phyloP scores from a whole-genome alignment of 108 stramenopile genomes.

The Craspedostauros australis region DNA sequence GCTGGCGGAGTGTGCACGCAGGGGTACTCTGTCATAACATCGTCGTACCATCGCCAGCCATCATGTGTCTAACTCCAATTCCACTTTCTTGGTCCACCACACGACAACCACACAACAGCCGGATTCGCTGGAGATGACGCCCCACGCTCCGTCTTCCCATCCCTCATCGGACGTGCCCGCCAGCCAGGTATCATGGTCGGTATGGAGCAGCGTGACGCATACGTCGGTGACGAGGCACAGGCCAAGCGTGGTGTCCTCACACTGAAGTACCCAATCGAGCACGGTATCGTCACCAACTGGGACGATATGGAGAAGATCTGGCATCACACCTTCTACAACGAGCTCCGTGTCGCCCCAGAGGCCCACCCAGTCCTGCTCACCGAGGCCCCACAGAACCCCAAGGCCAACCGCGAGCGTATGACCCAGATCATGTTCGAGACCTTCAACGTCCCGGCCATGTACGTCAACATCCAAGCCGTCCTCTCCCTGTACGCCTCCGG shows the following conservation, averaged over 20 bases:
- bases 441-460: conserved; percentile 99
- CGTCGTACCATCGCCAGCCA: not conserved
- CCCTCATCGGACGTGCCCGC: conserved; percentile 94
- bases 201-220: conserved; percentile 99
- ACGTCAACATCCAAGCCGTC: conserved; percentile 99
- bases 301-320: conserved; percentile 99
- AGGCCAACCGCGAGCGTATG: conserved; percentile 99
- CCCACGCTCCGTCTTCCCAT: conserved; percentile 95
- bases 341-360: conserved; percentile 92
- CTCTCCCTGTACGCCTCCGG: conserved; percentile 92
- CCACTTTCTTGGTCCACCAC: not conserved
- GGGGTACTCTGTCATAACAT: not conserved
- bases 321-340: conserved; percentile 99
- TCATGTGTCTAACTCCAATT: conserved; percentile 1
- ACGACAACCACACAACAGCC: no score
- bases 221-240: conserved; percentile 98
- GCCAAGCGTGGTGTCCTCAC: conserved; percentile 98
- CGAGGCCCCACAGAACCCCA: conserved; percentile 99
- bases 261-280: conserved; percentile 99
- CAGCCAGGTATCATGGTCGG: conserved; percentile 99
- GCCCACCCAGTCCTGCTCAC: conserved; percentile 99
- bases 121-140: conserved; percentile 95
- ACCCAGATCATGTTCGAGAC: conserved; percentile 99
- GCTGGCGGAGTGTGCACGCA: no score
- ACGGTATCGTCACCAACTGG: conserved; percentile 98